Conservation (phyloP, 108 stramenopile genomes). For the Nitzschia palea region DNA sequence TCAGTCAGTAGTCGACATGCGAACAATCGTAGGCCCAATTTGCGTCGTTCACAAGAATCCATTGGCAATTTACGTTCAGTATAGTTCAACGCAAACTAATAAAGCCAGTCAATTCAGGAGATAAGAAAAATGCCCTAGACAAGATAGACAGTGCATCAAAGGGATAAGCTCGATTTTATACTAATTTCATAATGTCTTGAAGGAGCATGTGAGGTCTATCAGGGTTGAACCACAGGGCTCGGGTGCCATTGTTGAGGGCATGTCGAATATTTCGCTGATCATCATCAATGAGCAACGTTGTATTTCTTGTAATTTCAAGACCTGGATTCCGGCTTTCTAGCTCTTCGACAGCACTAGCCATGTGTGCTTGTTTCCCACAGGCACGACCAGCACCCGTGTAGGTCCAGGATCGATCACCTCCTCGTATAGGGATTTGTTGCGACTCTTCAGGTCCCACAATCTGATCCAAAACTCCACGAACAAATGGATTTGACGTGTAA, state of each 20-base stretch:
- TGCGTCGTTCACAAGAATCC: no score
- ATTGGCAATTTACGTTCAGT: no score
- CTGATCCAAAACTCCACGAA: constrained; percentile 75
- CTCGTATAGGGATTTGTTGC: constrained; percentile 83
- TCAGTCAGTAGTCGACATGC: no score
- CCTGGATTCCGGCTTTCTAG: constrained; percentile 38
- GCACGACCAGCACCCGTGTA: constrained; percentile 75
- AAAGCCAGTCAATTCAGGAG: no score
- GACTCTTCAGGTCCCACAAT: constrained; percentile 25
- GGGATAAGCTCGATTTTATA: no score
- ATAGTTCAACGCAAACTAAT: no score
- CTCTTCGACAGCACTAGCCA: constrained; percentile 94
- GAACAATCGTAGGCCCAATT: no score
- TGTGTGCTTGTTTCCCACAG: constrained; percentile 88
- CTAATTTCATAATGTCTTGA: constrained; percentile 58
- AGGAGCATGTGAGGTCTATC: constrained; percentile 58
- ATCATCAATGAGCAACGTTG: constrained; percentile 94
- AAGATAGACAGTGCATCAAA: no score
- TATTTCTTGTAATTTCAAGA: constrained; percentile 58
- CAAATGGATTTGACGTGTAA: constrained; percentile 76
- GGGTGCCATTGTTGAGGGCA: constrained; percentile 71
- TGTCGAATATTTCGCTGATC: constrained; percentile 80
- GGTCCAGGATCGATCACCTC: constrained; percentile 79
- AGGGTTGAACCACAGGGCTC: constrained; percentile 89
- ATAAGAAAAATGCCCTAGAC: no score